phyloP scores from a whole-genome alignment of 768 basidiomycete genomes.

The Leucosporidium yakuticum region DNA sequence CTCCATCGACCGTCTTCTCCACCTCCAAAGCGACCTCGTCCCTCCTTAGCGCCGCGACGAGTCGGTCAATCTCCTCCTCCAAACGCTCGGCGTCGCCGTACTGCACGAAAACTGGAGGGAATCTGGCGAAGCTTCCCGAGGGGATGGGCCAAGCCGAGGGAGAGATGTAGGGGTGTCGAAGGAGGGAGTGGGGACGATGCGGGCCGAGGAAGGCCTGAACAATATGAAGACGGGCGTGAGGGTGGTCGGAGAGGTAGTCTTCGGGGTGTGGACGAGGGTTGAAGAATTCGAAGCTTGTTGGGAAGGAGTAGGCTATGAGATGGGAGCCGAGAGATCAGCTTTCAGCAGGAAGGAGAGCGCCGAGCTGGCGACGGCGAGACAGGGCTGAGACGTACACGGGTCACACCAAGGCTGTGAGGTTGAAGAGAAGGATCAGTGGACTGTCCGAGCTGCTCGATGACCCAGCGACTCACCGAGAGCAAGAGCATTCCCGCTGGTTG shows the following conservation, averaged over 20 bases:
- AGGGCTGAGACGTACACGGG: constrained; percentile 1
- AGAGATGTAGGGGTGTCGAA: constrained; percentile 27
- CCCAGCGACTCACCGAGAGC: constrained; percentile 24
- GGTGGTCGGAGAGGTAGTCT: constrained; percentile 33
- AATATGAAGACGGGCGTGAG: constrained; percentile 22
- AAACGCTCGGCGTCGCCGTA: constrained; percentile 32
- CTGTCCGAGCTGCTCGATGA: too few species aligned
- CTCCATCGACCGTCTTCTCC: constrained; percentile 23
- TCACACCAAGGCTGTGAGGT: constrained; percentile 19
- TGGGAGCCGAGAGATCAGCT: not conserved
- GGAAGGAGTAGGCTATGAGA: constrained; percentile 21
- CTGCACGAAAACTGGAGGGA: constrained; percentile 28
- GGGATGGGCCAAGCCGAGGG: constrained; percentile 23
- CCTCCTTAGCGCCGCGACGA: constrained; percentile 12
- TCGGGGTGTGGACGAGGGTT: constrained; percentile 24
- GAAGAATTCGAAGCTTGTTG: constrained; percentile 13
- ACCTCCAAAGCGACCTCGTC: constrained; percentile 19
- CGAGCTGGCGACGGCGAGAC: not conserved
- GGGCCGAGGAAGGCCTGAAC: constrained; percentile 25
- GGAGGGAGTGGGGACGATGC: constrained; percentile 18
- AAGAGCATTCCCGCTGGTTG: constrained; percentile 18
- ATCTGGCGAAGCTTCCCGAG: constrained; percentile 14
- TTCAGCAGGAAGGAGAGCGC: too few species aligned
- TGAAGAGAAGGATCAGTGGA: too few species aligned
- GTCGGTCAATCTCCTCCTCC: constrained; percentile 25